These are phyloP conservation scores for Sutorius australiensis DNA, from an alignment of 768 basidiomycete genomes.

Conservation along the genomic window DNA sequence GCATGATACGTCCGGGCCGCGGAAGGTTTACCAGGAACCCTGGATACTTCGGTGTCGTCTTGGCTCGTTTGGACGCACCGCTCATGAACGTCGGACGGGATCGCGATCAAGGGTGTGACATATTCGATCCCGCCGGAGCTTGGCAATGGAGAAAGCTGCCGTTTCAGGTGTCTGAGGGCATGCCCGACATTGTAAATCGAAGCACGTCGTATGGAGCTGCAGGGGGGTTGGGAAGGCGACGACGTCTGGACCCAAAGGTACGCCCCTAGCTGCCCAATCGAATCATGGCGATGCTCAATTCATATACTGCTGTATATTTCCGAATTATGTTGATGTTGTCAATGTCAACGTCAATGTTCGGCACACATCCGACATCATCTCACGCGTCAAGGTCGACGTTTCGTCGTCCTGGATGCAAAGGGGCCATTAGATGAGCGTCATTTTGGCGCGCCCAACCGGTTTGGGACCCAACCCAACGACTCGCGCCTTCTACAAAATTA, in stretches of 20 bases:
- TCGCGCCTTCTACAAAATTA: neutral
- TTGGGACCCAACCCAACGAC: neutral
- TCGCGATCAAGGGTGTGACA: neutral
- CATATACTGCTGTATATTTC: neutral
- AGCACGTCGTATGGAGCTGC: neutral
- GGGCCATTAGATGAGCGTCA: neutral
- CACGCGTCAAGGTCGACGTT: neutral
- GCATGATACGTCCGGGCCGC: too few species aligned
- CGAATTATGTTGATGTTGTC: neutral
- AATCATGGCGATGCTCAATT: neutral
- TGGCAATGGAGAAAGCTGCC: neutral
- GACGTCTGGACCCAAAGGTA: neutral
- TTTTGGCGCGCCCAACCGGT: neutral
- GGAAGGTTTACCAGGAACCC: too few species aligned
- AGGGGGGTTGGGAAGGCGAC: neutral
- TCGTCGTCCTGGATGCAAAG: neutral
- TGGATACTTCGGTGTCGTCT: too few species aligned
- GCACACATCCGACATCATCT: too few species aligned
- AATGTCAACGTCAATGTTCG: neutral
- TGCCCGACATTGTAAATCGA: neutral
- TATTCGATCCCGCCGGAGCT: neutral
- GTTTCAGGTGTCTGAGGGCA: neutral
- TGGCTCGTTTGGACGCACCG: neutral
- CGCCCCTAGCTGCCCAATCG: neutral
- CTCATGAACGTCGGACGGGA: neutral